A percentile compares a stretch with the other conserved stretches of the same genome.
Evolutionary conservation across 139 green algal genomes (phyloP).

Genomic region (Raphidocelis subcapitata): DNA sequence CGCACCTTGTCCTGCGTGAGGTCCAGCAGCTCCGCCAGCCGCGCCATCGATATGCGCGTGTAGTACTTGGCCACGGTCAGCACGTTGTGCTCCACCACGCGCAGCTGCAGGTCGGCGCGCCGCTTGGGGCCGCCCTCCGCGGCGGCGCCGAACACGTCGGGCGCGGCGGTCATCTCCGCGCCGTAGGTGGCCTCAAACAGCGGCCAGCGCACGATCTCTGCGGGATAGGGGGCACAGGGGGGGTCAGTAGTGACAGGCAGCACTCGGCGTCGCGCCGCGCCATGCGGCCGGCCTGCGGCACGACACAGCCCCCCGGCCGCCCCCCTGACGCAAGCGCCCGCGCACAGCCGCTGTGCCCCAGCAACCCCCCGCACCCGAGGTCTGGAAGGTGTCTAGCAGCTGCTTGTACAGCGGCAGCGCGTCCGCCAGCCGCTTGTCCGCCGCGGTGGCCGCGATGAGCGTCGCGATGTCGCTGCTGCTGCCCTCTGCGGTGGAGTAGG

Average conservation of each 20-base stretch:
- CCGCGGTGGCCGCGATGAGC: conserved; percentile 69
- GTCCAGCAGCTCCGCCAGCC: conserved; percentile 88
- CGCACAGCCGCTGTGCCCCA: neutral
- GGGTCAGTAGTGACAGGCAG: too few relatives aligned
- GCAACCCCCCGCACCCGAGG: neutral
- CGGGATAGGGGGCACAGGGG: too few relatives aligned
- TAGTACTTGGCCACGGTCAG: conserved; percentile 85
- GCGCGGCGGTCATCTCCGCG: conserved; percentile 7
- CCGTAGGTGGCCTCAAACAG: conserved; percentile 63
- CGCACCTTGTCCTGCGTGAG: conserved; percentile 72
- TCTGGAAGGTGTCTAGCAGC: conserved; percentile 89
- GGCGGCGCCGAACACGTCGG: conserved; percentile 43
- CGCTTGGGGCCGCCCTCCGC: conserved; percentile 45
- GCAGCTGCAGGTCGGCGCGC: conserved; percentile 61
- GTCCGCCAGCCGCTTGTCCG: conserved; percentile 58
- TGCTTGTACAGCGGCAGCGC: conserved; percentile 83
- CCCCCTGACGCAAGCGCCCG: too few relatives aligned
- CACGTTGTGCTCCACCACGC: conserved; percentile 95
- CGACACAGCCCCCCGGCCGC: too few relatives aligned
- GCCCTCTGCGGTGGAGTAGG: conserved; percentile 61
- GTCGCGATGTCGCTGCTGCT: conserved; percentile 79
- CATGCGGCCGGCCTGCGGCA: too few relatives aligned
- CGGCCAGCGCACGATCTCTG: conserved; percentile 78
- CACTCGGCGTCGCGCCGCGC: too few relatives aligned
- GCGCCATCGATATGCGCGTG: conserved; percentile 64